Evolutionary conservation across 768 basidiomycete genomes (phyloP), one percentile per base, ranked within the genome.

Genomic region (Chalciporus chontae): DNA sequence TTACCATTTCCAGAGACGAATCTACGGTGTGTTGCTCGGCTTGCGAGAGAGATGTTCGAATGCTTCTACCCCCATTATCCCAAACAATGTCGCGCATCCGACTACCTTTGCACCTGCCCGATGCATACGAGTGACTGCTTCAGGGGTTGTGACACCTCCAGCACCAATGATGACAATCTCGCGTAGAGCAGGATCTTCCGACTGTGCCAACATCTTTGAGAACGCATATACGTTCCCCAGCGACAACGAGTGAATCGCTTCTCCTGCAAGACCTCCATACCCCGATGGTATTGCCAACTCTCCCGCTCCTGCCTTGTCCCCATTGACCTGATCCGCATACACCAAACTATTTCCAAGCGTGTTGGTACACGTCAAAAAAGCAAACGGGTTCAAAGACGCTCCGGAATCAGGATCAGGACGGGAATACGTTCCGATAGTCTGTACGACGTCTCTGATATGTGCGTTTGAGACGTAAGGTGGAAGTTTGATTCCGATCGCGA

Each of bases 281-380:
- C 69, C 75, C 0, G 81, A 76, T 3, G 86, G 85, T 15, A 92
- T 69, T 5, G 87, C 87, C 53, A 79, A 85, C 43, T 56, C 55
- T 13, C 39, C 54, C 21, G 41, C 51, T 11, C 48, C 38, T 10
- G 48, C 46, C 13, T 56, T 56, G 8, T 44, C 44, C 8, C 50
- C 53, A 2, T 54, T 57, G 8, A 72, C 69, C 67, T 87, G 81
- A 18, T 84, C 81, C 1, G 73, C 57, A 57, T 87, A 87, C 31
- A 84, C 68, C 43, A 92, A 67, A 27, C 80, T 73, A 50, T 79
- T 82, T 21, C 90, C 90, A 15, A 93, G 74, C 3, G 89, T 91
- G 61, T 92, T 91, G 21, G 85, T 90, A 60, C 85, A 84, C 11
- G 86, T 86, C 59, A 92, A 61, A 68, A 89, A 93, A 10, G 87